Percentiles rank a stretch among this genome's conserved stretches.
Conservation (phyloP, 495 filamentous ascomycete species). For the Rostrohypoxylon terebratum region DNA sequence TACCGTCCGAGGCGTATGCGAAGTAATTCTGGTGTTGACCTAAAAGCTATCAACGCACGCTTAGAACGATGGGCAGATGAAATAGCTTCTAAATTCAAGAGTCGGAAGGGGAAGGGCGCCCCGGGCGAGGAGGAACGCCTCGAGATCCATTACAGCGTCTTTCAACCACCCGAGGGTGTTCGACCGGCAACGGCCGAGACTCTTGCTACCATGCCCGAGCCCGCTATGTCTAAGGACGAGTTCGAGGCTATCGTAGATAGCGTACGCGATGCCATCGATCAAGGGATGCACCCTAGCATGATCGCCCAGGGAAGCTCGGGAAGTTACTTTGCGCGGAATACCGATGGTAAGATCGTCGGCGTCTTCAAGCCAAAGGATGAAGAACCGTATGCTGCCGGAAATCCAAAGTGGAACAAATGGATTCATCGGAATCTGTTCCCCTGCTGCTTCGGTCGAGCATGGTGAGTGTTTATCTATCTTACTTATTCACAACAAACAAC, state of each 20-base stretch:
- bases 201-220: slow-evolving; percentile 65
- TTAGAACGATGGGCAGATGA: slow-evolving; percentile 98
- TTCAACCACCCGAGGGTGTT: slow-evolving; percentile 88
- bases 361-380: slow-evolving; percentile 99
- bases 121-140: slow-evolving; percentile 82
- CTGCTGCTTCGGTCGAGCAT: slow-evolving; percentile 95
- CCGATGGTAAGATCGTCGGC: slow-evolving; percentile 90
- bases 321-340: slow-evolving; percentile 95
- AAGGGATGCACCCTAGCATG: slow-evolving; percentile 92
- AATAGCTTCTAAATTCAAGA: slow-evolving; percentile 97
- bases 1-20: slow-evolving; percentile 68
- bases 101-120: slow-evolving; percentile 78
- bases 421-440: slow-evolving; percentile 94
- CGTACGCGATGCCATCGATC: slow-evolving; percentile 87
- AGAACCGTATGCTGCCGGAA: slow-evolving; percentile 92
- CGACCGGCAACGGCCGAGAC: slow-evolving; percentile 80
- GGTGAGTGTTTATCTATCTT: slow-evolving; percentile 57
- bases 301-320: slow-evolving; percentile 97
- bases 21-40: slow-evolving; percentile 91
- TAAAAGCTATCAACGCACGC: slow-evolving; percentile 98
- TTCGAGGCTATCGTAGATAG: slow-evolving; percentile 94
- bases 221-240: slow-evolving; percentile 76
- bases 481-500: no score
- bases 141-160: slow-evolving; percentile 97
- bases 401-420: slow-evolving; percentile 97